Evolutionary conservation across 257 asterid genomes (phyloP).

Genomic region (Solanum bulbocastanum): DNA sequence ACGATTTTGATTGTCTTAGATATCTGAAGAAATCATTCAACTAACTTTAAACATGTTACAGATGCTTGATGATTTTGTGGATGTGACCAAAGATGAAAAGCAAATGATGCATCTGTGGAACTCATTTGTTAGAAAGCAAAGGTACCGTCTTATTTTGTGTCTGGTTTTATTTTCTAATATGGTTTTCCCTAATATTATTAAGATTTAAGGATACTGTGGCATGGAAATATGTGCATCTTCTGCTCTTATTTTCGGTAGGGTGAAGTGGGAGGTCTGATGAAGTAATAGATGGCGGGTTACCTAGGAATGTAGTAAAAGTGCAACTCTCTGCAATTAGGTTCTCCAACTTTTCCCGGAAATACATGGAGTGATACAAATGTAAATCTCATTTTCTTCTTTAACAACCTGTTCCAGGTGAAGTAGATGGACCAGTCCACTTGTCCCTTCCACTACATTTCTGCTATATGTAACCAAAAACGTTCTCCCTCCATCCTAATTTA

Average conservation of each 20-base stretch:
- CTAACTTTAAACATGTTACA: conserved; percentile 18
- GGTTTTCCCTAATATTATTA: background rate
- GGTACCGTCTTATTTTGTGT: conserved; percentile 30
- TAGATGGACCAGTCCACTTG: background rate
- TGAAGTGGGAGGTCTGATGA: background rate
- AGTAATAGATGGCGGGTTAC: background rate
- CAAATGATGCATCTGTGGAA: conserved; percentile 98
- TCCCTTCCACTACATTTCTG: background rate
- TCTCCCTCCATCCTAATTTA: background rate
- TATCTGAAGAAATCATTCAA: background rate
- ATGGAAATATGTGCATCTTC: background rate
- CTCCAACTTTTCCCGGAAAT: background rate
- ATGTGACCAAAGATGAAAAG: conserved; percentile 92
- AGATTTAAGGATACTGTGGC: background rate
- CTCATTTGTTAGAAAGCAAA: conserved; percentile 91
- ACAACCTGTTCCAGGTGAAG: background rate
- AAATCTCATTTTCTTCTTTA: background rate
- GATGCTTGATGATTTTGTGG: conserved; percentile 99
- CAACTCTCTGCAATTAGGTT: background rate
- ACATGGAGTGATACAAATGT: background rate
- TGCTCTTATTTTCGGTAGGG: background rate
- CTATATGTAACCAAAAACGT: background rate
- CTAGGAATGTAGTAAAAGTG: background rate
- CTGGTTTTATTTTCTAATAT: background rate
- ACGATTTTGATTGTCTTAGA: background rate